Evolutionary conservation across 306 rosid genomes (phyloP).

Genomic region (Coriaria nepalensis): DNA sequence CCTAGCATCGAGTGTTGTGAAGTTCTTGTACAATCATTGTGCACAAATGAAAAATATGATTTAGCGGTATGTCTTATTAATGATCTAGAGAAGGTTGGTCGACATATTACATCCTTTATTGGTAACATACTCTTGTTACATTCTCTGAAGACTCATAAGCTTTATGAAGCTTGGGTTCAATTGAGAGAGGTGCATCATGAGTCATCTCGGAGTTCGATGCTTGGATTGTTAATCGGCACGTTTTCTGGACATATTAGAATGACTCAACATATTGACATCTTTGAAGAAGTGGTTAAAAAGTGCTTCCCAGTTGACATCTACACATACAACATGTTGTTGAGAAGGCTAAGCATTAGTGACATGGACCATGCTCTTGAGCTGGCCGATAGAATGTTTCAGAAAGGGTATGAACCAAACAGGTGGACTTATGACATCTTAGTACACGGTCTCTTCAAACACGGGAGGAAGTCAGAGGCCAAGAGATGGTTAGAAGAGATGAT

Average conservation of each 20-base stretch:
- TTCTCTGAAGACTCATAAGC: slow-evolving; percentile 36
- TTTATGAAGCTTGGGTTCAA: slow-evolving; percentile 33
- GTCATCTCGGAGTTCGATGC: slow-evolving; percentile 26
- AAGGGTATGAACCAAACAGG: slow-evolving; percentile 50
- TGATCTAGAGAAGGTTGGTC: slow-evolving; percentile 47
- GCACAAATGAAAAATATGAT: slow-evolving; percentile 25
- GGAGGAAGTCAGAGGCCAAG: slow-evolving; percentile 38
- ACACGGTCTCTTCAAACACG: slow-evolving; percentile 38
- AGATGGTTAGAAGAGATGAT: slow-evolving; percentile 39
- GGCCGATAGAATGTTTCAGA: slow-evolving; percentile 35
- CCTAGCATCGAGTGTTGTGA: slow-evolving; percentile 58
- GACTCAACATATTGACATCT: slow-evolving; percentile 18
- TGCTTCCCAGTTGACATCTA: slow-evolving; percentile 52
- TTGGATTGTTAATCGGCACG: slow-evolving; percentile 43
- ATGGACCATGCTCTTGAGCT: slow-evolving; percentile 40
- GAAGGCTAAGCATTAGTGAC: slow-evolving; percentile 23
- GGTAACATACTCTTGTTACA: slow-evolving; percentile 53
- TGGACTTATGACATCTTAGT: slow-evolving; percentile 53
- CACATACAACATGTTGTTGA: slow-evolving; percentile 65
- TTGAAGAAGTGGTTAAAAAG: slow-evolving; percentile 42
- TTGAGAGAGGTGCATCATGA: slow-evolving; percentile 27
- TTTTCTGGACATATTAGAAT: slow-evolving; percentile 42
- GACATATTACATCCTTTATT: slow-evolving; percentile 45
- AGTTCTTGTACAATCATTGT: slow-evolving; percentile 33
- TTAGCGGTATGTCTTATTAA: slow-evolving; percentile 37